phyloP scores from a whole-genome alignment of 129 eudicot species.

The Escallonia herrerae region DNA sequence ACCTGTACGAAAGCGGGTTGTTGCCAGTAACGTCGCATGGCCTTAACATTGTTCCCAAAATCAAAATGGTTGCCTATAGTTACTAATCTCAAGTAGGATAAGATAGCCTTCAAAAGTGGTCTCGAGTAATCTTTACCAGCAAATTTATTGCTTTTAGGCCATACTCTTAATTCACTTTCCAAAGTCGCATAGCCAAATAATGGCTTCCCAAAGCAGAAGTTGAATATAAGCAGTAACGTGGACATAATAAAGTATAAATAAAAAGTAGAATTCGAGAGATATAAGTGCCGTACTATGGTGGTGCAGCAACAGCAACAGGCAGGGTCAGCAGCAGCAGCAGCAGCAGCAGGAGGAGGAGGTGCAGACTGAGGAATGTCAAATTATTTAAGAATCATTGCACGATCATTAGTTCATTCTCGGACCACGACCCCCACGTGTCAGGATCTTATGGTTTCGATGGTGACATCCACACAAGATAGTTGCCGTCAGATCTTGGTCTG shows the following conservation, averaged over 20 bases:
- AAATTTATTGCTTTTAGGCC: too few species aligned
- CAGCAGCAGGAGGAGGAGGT: constrained; percentile 8
- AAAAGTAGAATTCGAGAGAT: background rate
- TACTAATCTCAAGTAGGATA: too few species aligned
- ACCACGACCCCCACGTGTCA: constrained; percentile 30
- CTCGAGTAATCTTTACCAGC: too few species aligned
- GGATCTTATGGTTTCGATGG: constrained; percentile 9
- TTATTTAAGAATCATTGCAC: constrained; percentile 52
- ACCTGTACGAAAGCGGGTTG: too few species aligned
- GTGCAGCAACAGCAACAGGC: background rate
- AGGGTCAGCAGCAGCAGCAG: constrained; percentile 22
- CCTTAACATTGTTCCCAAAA: too few species aligned
- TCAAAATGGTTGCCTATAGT: too few species aligned
- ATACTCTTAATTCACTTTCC: too few species aligned
- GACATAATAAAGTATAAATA: too few species aligned
- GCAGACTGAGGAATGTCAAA: constrained; percentile 38
- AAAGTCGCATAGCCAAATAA: too few species aligned
- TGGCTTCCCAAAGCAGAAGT: too few species aligned
- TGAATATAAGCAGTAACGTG: background rate
- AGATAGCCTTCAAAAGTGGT: too few species aligned
- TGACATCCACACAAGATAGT: constrained; percentile 2
- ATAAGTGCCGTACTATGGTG: background rate
- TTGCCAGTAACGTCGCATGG: too few species aligned
- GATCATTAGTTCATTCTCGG: constrained; percentile 35
- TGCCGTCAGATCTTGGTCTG: constrained; percentile 29